Evolutionary conservation across 2,329 filamentous ascomycete species (phyloP), one percentile per base, ranked within the genome.

Genomic region (Xylariaceae sp.): DNA sequence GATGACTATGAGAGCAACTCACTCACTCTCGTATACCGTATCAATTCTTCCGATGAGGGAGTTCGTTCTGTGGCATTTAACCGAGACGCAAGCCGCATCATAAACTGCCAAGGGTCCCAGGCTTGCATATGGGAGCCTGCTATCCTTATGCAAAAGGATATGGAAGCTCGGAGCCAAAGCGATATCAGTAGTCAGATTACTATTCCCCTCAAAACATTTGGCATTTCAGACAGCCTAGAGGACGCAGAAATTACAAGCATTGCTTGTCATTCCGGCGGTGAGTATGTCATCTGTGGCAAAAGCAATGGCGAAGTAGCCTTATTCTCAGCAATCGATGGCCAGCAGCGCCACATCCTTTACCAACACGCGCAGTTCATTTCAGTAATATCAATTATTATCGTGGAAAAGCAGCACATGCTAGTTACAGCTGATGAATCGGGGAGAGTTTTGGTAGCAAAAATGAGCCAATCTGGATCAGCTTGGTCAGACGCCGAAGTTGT

Each of bases 41-140:
- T 69, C 23, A 64, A 65, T 27, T 56, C 63, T 0, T 49, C 59
- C 4, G 67, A 70, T 3, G 58, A 67, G 20, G 37, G 52, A 1
- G 68, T 74, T 16, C 55, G 58, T 30, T 57, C 46, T 1, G 44
- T 75, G 8, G 56, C 59, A 3, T 73, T 74, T 33, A 70, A 59
- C 48, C 35, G 46, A 8, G 69, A 73, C 44, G 63, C 67, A 15
- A 50, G 64, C 6, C 66, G 67, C 6, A 65, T 74, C 47, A 36
- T 71, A 33, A 70, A 73, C 35, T 61, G 73, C 6, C 61, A 64
- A 37, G 63, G 61, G 10, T 59, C 57, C 3, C 67, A 69, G 40
- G 70, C 63, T 35, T 60, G 67, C n/a, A 61, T 74, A 3, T 75
- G 72, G 73, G 70, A 69, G 6, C 71, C 71, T 11, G 52, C 64